Percentiles rank a stretch among this genome's conserved stretches.
phyloP scores from a whole-genome alignment of 441 rosid genomes.

The Biscutella laevigata region DNA sequence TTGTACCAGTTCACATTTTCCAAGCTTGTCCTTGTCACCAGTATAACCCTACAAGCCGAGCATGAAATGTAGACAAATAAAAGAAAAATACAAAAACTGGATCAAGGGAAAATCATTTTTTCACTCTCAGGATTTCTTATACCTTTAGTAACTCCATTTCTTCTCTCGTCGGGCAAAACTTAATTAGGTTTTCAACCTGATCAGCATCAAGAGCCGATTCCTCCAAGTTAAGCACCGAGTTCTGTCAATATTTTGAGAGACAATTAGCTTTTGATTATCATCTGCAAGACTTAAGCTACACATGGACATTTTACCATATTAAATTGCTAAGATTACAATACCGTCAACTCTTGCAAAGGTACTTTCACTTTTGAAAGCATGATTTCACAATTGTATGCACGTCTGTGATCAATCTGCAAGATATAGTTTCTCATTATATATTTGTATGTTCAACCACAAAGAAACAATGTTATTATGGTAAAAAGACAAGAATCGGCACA shows the following conservation, averaged over 20 bases:
- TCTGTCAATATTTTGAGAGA: conserved; percentile 32
- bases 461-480: background rate
- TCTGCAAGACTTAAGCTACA: background rate
- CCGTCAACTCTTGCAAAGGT: conserved; percentile 76
- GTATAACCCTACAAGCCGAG: conserved; percentile 54
- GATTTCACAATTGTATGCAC: conserved; percentile 94
- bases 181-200: conserved; percentile 82
- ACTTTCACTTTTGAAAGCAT: conserved; percentile 97
- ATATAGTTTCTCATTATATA: no score
- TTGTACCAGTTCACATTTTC: conserved; percentile 82
- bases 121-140: no score
- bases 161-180: conserved; percentile 81
- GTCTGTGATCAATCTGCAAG: conserved; percentile 80
- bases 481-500: background rate
- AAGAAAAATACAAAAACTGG: background rate
- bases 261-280: background rate
- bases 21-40: conserved; percentile 78
- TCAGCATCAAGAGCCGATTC: conserved; percentile 70
- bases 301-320: no score
- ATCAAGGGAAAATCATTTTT: no score
- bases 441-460: background rate
- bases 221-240: conserved; percentile 64
- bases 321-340: conserved; percentile 20
- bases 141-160: conserved; percentile 48
- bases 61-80: conserved; percentile 7